Conservation (phyloP, 83 land plant genomes). For the Picea mariana region DNA sequence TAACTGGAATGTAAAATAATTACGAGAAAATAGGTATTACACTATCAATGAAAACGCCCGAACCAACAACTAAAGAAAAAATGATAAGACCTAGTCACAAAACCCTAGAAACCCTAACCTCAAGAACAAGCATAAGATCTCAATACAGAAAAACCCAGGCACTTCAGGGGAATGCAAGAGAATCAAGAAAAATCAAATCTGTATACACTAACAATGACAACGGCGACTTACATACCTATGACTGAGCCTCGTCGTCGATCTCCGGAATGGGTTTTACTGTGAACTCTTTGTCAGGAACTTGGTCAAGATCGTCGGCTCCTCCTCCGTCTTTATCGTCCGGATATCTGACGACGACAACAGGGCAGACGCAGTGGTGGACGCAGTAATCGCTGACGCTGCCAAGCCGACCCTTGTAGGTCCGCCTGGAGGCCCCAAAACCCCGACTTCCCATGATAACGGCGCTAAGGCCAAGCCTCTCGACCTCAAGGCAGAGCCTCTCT, state of each 20-base stretch:
- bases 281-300: slow-evolving; percentile 15
- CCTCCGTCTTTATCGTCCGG: slow-evolving; percentile 49
- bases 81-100: background rate
- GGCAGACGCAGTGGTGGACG: slow-evolving; percentile 92
- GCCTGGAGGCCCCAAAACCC: slow-evolving; percentile 78
- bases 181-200: background rate
- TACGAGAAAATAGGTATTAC: no score
- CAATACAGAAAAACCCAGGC: background rate
- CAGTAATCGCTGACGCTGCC: slow-evolving; percentile 96
- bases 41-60: no score
- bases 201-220: background rate
- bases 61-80: background rate
- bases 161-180: background rate
- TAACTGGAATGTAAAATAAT: no score
- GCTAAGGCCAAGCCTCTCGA: slow-evolving; percentile 81
- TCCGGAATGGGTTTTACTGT: slow-evolving; percentile 18
- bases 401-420: slow-evolving; percentile 57
- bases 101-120: background rate
- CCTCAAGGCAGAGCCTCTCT: slow-evolving; percentile 86
- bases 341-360: slow-evolving; percentile 82
- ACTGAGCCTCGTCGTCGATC: background rate
- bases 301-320: background rate
- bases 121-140: background rate
- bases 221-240: background rate
- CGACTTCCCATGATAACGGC: slow-evolving; percentile 91